phyloP scores from a whole-genome alignment of 176 grass and related monocot genomes.

The Ensete ventricosum region DNA sequence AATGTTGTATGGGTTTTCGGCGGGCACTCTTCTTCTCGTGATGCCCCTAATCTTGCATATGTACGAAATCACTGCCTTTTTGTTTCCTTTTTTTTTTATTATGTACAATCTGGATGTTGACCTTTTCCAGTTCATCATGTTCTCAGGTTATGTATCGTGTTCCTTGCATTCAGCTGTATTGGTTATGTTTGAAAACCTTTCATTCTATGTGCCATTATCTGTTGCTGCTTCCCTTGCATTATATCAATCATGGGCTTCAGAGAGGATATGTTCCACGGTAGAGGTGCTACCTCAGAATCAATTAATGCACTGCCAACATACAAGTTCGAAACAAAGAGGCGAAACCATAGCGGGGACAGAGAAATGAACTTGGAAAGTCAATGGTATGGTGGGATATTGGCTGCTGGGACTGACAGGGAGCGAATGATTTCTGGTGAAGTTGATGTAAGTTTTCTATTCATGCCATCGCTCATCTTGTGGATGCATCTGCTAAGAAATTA shows the following conservation, averaged over 20 bases:
- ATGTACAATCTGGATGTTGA: slow-evolving; percentile 16
- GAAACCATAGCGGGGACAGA: slow-evolving; percentile 14
- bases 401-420: slow-evolving; percentile 60
- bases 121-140: not conserved
- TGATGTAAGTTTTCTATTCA: slow-evolving; percentile 25
- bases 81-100: not conserved
- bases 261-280: slow-evolving; percentile 47
- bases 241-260: slow-evolving; percentile 71
- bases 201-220: slow-evolving; percentile 83
- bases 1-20: slow-evolving; percentile 97
- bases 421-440: slow-evolving; percentile 65
- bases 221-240: slow-evolving; percentile 87
- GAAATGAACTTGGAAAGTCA: slow-evolving; percentile 29
- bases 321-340: slow-evolving; percentile 57
- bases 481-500: not conserved
- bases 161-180: slow-evolving; percentile 82
- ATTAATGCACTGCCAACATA: slow-evolving; percentile 67
- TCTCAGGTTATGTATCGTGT: slow-evolving; percentile 80
- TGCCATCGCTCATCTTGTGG: not conserved
- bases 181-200: slow-evolving; percentile 71
- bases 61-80: slow-evolving; percentile 21
- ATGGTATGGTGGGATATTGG: slow-evolving; percentile 43
- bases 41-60: slow-evolving; percentile 79
- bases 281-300: slow-evolving; percentile 58
- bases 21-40: slow-evolving; percentile 46